Evolutionary conservation across 116 monocot genomes (phyloP).

Genomic region (Zostera marina): DNA sequence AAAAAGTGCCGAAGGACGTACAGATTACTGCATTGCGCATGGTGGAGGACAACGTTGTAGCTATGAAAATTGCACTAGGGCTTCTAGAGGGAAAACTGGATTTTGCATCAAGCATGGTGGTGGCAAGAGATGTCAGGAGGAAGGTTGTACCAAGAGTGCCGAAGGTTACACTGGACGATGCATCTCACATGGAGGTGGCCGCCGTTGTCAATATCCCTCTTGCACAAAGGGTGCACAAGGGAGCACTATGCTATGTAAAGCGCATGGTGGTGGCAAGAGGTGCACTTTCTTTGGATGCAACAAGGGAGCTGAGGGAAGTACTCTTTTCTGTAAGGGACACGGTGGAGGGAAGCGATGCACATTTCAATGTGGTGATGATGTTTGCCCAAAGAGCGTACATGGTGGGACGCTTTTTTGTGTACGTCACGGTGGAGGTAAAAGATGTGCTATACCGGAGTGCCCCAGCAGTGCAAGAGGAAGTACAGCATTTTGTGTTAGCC

Average conservation of each 20-base stretch:
- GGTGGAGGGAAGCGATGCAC: conserved; percentile 73
- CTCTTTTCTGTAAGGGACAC: conserved; percentile 57
- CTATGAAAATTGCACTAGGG: conserved; percentile 18
- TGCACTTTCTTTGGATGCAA: conserved; percentile 43
- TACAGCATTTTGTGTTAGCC: conserved; percentile 72
- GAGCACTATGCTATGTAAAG: conserved; percentile 48
- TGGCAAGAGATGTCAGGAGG: conserved; percentile 36
- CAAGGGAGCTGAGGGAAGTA: conserved; percentile 82
- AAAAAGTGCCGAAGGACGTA: conserved; percentile 57
- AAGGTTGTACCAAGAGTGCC: conserved; percentile 33
- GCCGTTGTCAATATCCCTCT: conserved; percentile 34
- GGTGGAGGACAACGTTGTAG: conserved; percentile 37
- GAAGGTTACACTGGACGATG: conserved; percentile 47
- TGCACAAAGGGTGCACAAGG: conserved; percentile 63
- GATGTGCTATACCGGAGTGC: conserved; percentile 48
- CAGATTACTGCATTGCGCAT: conserved; percentile 33
- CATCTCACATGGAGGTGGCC: conserved; percentile 53
- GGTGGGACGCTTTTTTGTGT: conserved; percentile 72
- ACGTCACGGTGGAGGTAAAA: conserved; percentile 69
- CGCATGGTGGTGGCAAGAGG: conserved; percentile 78
- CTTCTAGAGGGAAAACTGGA: conserved; percentile 41
- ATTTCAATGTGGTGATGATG: conserved; percentile 43
- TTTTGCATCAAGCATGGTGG: conserved; percentile 43
- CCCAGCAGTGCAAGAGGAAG: conserved; percentile 72
- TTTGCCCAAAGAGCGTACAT: conserved; percentile 69